Conservation (phyloP, 2,329 filamentous ascomycete genomes). For the Sporothrix globosa region DNA sequence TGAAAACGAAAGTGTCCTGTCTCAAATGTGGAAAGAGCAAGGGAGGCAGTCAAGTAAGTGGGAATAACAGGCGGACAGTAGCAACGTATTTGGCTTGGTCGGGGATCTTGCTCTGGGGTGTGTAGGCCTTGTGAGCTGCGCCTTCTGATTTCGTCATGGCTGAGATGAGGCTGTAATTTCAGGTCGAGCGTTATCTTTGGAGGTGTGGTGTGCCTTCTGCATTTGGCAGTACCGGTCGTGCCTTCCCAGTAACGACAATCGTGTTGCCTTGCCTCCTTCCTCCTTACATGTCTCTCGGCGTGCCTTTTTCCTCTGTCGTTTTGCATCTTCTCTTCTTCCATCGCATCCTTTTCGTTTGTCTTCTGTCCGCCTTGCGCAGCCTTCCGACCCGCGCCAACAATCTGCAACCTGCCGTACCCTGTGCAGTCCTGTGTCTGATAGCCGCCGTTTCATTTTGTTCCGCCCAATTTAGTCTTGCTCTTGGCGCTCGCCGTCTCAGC, state of each 20-base stretch:
- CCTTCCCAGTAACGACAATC: background rate
- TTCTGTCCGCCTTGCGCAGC: slow-evolving; percentile 9
- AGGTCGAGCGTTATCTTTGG: background rate
- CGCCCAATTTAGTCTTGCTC: slow-evolving; percentile 6
- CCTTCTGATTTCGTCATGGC: slow-evolving; percentile 28
- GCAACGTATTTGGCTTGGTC: no score
- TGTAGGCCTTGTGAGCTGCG: slow-evolving; percentile 19
- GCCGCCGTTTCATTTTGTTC: slow-evolving; percentile 28
- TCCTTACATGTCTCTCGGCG: background rate
- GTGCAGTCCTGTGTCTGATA: slow-evolving; percentile 13
- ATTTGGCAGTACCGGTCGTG: background rate
- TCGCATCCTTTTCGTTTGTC: background rate
- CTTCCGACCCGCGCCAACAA: background rate
- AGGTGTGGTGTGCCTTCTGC: background rate
- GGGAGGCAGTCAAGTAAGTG: background rate
- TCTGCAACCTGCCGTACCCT: background rate
- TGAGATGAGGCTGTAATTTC: slow-evolving; percentile 28
- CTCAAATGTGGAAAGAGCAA: slow-evolving; percentile 10
- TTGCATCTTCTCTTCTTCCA: background rate
- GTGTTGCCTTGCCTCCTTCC: background rate
- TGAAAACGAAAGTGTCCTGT: background rate
- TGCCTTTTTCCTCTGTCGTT: background rate
- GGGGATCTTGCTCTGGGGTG: slow-evolving; percentile 18
- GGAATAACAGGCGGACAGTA: background rate
- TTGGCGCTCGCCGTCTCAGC: background rate